Evolutionary conservation across 2,329 filamentous ascomycete genomes (phyloP).

Genomic region (Colletotrichum cordylinicola): DNA sequence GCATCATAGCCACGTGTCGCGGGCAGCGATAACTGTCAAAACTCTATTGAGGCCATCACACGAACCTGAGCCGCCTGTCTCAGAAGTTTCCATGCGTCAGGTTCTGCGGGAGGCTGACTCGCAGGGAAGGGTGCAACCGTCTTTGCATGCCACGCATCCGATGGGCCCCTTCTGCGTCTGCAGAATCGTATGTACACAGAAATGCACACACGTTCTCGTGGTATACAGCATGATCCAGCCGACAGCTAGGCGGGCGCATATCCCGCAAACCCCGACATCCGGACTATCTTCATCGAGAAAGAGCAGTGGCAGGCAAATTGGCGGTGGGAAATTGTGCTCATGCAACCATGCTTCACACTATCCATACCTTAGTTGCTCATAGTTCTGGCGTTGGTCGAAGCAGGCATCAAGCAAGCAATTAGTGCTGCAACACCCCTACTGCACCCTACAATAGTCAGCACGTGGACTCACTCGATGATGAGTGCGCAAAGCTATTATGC

Average conservation of each 20-base stretch:
- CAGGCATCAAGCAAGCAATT: background rate
- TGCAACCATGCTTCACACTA: background rate
- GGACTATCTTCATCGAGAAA: background rate
- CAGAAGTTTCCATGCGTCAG: slow-evolving; percentile 10
- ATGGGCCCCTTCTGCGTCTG: background rate
- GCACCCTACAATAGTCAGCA: background rate
- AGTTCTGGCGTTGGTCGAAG: background rate
- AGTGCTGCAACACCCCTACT: background rate
- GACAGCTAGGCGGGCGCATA: background rate
- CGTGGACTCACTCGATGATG: background rate
- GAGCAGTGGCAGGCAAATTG: background rate
- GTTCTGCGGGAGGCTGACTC: slow-evolving; percentile 17
- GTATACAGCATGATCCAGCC: background rate
- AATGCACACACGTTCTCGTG: background rate
- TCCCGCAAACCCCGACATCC: background rate
- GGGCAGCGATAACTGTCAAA: background rate
- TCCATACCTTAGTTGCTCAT: background rate
- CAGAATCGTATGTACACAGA: background rate
- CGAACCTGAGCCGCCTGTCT: slow-evolving; percentile 8
- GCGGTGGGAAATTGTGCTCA: background rate
- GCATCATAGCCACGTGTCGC: slow-evolving; percentile 15
- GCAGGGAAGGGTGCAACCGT: background rate
- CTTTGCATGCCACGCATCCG: background rate
- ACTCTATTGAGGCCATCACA: slow-evolving; percentile 11
- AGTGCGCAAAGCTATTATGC: background rate